Evolutionary conservation across 495 filamentous ascomycete genomes (phyloP).

Genomic region (Amniculicola lignicola): DNA sequence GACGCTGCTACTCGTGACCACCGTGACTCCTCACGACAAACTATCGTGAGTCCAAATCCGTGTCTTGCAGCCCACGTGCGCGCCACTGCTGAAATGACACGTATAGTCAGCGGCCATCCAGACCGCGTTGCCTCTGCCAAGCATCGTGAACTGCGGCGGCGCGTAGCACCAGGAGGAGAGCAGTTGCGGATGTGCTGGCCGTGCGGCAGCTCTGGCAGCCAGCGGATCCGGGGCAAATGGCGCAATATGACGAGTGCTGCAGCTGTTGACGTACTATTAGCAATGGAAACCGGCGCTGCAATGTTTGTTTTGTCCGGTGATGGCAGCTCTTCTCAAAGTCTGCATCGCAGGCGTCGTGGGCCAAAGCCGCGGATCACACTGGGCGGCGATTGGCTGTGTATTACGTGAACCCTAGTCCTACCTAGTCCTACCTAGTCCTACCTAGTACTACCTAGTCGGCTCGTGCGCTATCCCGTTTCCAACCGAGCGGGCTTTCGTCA

Average conservation of each 20-base stretch:
- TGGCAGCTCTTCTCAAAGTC: too few species aligned
- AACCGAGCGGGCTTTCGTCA: constrained; percentile 13
- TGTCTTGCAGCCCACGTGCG: constrained; percentile 13
- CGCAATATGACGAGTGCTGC: neutral
- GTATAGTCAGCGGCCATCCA: constrained; percentile 6
- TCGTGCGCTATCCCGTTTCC: neutral
- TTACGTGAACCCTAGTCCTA: too few species aligned
- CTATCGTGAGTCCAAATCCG: constrained; percentile 9
- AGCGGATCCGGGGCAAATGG: constrained; percentile 9
- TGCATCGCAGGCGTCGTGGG: too few species aligned
- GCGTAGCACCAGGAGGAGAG: neutral
- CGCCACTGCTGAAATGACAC: constrained; percentile 20
- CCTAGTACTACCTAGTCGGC: too few species aligned
- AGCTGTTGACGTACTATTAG: constrained; percentile 4
- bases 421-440: too few species aligned
- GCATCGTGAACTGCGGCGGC: constrained; percentile 23
- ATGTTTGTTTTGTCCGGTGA: too few species aligned
- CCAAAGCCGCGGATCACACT: too few species aligned
- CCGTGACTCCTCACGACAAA: constrained; percentile 5
- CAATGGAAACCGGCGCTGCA: constrained; percentile 5
- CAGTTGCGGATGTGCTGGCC: neutral
- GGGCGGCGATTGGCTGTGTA: too few species aligned
- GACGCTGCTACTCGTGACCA: too few species aligned
- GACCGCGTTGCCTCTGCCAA: constrained; percentile 15
- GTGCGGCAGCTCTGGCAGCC: neutral